Conservation (phyloP, 1,284 basidiomycete species). For the Cystobasidium pallidum region DNA sequence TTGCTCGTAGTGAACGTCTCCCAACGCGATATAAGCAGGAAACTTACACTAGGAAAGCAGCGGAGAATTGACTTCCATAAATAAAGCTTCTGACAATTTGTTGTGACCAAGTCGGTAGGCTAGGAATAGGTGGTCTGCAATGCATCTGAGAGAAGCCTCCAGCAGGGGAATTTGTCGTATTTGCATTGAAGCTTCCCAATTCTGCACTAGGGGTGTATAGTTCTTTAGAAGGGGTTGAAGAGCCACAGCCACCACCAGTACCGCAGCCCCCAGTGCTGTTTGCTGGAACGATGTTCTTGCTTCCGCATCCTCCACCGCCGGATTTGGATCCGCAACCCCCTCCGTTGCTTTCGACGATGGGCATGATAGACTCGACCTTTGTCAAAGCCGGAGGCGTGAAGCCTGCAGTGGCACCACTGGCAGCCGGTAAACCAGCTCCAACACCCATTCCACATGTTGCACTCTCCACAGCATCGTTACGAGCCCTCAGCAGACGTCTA, state of each 20-base stretch:
- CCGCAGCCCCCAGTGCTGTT: no score
- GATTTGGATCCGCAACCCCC: constrained; percentile 11
- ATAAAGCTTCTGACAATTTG: constrained; percentile 56
- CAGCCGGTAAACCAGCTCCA: constrained; percentile 35
- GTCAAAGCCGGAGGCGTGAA: background rate
- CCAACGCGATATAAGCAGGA: background rate
- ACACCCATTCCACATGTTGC: constrained; percentile 45
- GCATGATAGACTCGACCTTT: constrained; percentile 10
- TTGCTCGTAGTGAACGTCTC: no score
- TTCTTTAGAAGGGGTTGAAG: constrained; percentile 6
- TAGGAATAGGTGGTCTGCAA: constrained; percentile 14
- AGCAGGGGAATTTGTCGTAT: background rate
- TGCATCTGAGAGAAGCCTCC: constrained; percentile 35
- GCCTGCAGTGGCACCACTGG: background rate
- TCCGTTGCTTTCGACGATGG: background rate
- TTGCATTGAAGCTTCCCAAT: constrained; percentile 1
- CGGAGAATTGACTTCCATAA: constrained; percentile 57
- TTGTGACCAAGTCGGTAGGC: constrained; percentile 54
- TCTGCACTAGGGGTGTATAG: constrained; percentile 1
- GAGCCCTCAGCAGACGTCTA: constrained; percentile 52
- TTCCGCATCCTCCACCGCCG: background rate
- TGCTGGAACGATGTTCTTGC: constrained; percentile 8
- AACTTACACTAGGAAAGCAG: constrained; percentile 55
- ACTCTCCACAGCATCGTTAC: constrained; percentile 41
- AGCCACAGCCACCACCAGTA: background rate